A percentile compares a stretch with the other conserved stretches of the same genome.
phyloP scores from a whole-genome alignment of 352 stramenopile species.

The Pythium apleroticum region DNA sequence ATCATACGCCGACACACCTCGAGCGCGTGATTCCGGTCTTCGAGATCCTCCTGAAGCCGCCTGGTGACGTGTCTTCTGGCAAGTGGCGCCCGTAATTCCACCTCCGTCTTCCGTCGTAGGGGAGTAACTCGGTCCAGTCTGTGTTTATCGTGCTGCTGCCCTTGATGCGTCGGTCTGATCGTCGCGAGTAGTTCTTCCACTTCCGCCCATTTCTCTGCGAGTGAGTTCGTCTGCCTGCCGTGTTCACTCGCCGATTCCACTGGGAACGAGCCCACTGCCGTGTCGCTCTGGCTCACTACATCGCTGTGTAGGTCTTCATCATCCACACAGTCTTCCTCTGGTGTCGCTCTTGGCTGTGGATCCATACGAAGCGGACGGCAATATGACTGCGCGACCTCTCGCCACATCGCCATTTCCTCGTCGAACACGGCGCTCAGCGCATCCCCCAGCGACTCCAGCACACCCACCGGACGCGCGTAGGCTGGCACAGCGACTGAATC shows the following conservation, averaged over 20 bases:
- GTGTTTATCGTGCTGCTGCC: too few species aligned
- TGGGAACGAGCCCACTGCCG: neutral
- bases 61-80: neutral
- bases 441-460: conserved; percentile 12
- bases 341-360: neutral
- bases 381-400: conserved; percentile 14
- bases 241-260: neutral
- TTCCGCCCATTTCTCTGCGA: conserved; percentile 17
- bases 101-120: neutral
- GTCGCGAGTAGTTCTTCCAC: conserved; percentile 10
- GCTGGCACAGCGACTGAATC: neutral
- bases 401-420: conserved; percentile 12
- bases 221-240: neutral
- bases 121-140: neutral
- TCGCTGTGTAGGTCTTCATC: neutral
- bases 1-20: conserved; percentile 3
- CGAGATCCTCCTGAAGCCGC: neutral
- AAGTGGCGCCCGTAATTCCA: neutral
- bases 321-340: neutral
- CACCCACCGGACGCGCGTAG: conserved; percentile 1
- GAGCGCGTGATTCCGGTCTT: neutral
- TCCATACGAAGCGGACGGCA: neutral
- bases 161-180: neutral
- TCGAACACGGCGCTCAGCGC: conserved; percentile 15
- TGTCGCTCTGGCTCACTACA: conserved; percentile 11